These are phyloP conservation scores for Botrytis pseudocinerea DNA, from an alignment of 2,329 filamentous ascomycete species.

Conservation along the genomic window DNA sequence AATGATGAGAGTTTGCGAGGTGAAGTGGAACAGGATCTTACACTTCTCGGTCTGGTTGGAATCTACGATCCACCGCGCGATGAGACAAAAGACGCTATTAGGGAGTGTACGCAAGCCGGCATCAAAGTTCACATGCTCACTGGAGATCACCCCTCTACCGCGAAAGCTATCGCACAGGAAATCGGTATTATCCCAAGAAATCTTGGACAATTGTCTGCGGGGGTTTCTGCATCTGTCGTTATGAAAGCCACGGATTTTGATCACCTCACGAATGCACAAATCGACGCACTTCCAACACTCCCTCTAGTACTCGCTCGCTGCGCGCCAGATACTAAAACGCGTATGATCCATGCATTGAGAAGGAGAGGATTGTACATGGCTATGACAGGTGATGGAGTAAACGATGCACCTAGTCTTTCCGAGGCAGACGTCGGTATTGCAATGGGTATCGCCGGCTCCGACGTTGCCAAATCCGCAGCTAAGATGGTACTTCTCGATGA, in stretches of 20 bases:
- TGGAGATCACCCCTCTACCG: constrained; percentile 74
- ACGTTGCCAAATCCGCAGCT: constrained; percentile 63
- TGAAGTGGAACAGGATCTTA: constrained; percentile 55
- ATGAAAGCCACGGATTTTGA: constrained; percentile 67
- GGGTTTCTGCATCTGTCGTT: constrained; percentile 51
- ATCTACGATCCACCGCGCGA: constrained; percentile 61
- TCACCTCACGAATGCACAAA: constrained; percentile 65
- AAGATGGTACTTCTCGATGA: constrained; percentile 56
- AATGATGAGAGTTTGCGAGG: constrained; percentile 32
- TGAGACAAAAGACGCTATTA: constrained; percentile 59
- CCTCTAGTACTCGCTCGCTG: constrained; percentile 74
- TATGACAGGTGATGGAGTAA: constrained; percentile 59
- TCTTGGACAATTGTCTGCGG: constrained; percentile 24
- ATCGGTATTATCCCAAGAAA: constrained; percentile 50
- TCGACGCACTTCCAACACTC: constrained; percentile 64
- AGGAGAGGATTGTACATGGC: constrained; percentile 58
- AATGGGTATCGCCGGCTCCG: constrained; percentile 61
- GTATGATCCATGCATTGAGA: constrained; percentile 76
- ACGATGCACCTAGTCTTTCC: constrained; percentile 55
- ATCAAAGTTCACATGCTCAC: constrained; percentile 75
- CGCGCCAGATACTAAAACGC: constrained; percentile 76
- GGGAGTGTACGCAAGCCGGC: constrained; percentile 66
- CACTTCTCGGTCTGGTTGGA: constrained; percentile 62
- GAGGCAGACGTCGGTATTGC: constrained; percentile 58
- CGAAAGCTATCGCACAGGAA: constrained; percentile 69